Evolutionary conservation across 345 rosid species (phyloP), one percentile per base, ranked within the genome.

Genomic region (Hibiscus trionum): DNA sequence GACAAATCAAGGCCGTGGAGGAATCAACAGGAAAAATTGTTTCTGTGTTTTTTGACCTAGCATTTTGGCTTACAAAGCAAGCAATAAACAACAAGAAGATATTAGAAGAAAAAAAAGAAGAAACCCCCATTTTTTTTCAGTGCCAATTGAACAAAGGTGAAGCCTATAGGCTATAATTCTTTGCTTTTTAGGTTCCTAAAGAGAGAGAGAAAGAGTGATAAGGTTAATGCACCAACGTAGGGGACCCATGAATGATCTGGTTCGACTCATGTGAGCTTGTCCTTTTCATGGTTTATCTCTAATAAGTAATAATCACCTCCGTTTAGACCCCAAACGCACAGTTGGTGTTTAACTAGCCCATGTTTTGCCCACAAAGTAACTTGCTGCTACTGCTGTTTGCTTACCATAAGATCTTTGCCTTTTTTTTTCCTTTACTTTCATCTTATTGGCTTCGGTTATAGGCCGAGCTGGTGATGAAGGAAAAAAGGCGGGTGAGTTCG

Each of bases 221-320:
- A 56, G 77, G 72, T 73, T 62, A 61, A 33, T 56, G 63, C 69
- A 66, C 39, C 57, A 42, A 64, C 86, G 78, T 72, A 77, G 90
- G 89, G 91, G 90, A 21, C 90, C 95, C 88, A 87, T 87, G 84
- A 80, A 81, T 83, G 83, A 86, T 89, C 90, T 87, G 87, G 88
- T 87, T 89, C 84, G 77, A 71, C 88, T 87, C 95, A 86, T 87
- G 92, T 87, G 55, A 86, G 87, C 85, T 83, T 82, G 95, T 87
- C 90, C 86, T 50, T 14, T 58, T 86, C 92, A 85, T 56, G 12
- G 60, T 21, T 56, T 81, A 15, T 50, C 55, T 50, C 52, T 73
- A n/a, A 42, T n/a, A 57, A 62, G 42, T 49, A 11, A 33, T n/a
- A 57, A 62, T 74, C 76, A 73, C 66, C 69, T 72, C 76, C 72